These are phyloP conservation scores for Cercophora samala DNA, from an alignment of 495 filamentous ascomycete genomes.

Conservation along the genomic window DNA sequence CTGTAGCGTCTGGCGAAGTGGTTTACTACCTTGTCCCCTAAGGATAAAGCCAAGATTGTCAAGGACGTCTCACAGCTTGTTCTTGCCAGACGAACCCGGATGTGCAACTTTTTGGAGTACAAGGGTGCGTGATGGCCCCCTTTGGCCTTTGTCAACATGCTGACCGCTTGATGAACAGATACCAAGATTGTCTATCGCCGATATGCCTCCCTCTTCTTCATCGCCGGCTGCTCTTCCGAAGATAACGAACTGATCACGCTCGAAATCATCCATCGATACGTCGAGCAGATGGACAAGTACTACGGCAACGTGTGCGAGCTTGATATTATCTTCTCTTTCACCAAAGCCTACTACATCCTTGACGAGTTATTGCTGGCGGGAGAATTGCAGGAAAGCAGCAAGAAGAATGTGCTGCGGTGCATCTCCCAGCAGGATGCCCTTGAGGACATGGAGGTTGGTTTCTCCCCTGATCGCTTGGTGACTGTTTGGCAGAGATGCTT, in stretches of 20 bases:
- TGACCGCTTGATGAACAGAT: constrained; percentile 53
- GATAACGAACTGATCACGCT: constrained; percentile 98
- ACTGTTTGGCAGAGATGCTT: constrained; percentile 12
- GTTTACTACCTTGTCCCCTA: constrained; percentile 97
- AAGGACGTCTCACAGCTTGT: constrained; percentile 99
- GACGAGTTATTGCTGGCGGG: constrained; percentile 96
- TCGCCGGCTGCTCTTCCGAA: constrained; percentile 88
- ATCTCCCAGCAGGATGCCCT: constrained; percentile 93
- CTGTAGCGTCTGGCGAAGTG: constrained; percentile 93
- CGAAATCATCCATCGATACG: constrained; percentile 97
- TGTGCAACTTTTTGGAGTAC: constrained; percentile 99
- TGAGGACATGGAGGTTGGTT: constrained; percentile 95
- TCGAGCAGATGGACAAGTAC: constrained; percentile 99
- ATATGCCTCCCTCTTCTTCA: constrained; percentile 98
- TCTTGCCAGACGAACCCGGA: constrained; percentile 87
- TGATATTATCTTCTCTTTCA: constrained; percentile 95
- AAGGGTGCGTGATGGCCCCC: constrained; percentile 60
- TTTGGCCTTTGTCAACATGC: constrained; percentile 6
- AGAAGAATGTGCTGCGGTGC: constrained; percentile 94
- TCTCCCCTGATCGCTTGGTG: not conserved
- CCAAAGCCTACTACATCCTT: constrained; percentile 93
- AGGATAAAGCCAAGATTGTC: constrained; percentile 99
- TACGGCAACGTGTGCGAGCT: constrained; percentile 99
- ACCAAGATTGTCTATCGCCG: constrained; percentile 97
- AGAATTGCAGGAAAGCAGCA: constrained; percentile 97